Base-by-base conservation (phyloP, 1,284 basidiomycete genomes). In the Mycosarcoma maydis region DNA sequence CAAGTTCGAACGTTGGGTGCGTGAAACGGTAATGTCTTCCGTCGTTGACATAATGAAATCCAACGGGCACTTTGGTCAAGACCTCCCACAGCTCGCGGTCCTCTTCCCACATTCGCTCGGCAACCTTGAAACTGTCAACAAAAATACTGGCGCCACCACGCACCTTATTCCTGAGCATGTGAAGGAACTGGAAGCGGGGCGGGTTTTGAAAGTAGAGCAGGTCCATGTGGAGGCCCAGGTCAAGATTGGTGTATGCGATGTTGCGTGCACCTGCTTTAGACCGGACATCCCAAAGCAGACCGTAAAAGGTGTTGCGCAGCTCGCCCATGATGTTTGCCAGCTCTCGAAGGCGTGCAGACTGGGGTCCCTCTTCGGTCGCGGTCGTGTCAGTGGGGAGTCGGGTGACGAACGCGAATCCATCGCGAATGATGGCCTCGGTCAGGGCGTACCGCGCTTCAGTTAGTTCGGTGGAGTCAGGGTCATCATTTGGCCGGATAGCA, bases 41-140 rank as follows among this genome's bases (percentile, higher is more conserved):
- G 75, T 92, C 92, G 76, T 94, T 95, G 78, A 92, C 87, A 83
- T 98, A 98, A 75, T 94, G 90, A 83, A 94, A 98, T n/a, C 71
- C 86, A 22, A 96, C 89, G 0, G 86, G 88, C n/a, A 87, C 88
- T 20, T 82, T 83, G 0, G 87, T 82, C 23, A 97, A 86, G 14
- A 86, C 69, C 17, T 86, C 80, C 78, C 91, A 95, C 24, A 86
- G 84, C 2, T 83, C 79, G 1, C 87, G 86, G 51, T 87, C 77
- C 1, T 80, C 75, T 5, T 81, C 41, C 38, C 85, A 87, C n/a
- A 96, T 84, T 17, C 83, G 79, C 7, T 85, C 75, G 0, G 92
- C 92, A 0, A 89, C 89, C 23, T 87, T 83, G 56, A 92, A 85
- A 2, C 88, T 87, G 78, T 98, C 95, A 26, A 92, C 90, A 82